Percentiles rank a stretch among this genome's conserved stretches.
phyloP scores from a whole-genome alignment of 176 grass and related monocot species.

The Elaeis guineensis region DNA sequence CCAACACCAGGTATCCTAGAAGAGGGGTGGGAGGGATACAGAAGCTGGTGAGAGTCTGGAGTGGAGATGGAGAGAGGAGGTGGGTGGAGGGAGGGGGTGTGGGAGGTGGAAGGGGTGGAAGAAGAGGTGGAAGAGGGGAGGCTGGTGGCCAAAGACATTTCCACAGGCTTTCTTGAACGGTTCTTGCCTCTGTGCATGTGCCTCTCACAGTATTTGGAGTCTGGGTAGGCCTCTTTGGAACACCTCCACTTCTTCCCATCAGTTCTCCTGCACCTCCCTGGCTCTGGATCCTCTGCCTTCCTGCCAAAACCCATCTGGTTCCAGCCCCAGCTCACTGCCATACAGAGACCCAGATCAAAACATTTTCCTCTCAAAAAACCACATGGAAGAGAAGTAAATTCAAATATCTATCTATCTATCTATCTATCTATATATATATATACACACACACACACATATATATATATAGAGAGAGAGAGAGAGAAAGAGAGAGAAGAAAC shows the following conservation, averaged over 20 bases:
- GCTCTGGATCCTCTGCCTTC: slow-evolving; percentile 86
- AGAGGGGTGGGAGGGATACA: neutral
- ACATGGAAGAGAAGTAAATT: neutral
- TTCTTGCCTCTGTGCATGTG: slow-evolving; percentile 98
- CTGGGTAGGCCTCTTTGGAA: slow-evolving; percentile 85
- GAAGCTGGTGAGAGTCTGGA: neutral
- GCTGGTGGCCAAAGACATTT: slow-evolving; percentile 77
- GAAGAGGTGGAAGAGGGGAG: slow-evolving; percentile 18
- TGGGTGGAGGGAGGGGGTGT: slow-evolving; percentile 11
- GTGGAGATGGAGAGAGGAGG: slow-evolving; percentile 10
- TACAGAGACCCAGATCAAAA: neutral
- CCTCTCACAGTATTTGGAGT: slow-evolving; percentile 98
- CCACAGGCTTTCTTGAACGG: slow-evolving; percentile 99
- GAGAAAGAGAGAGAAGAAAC: neutral
- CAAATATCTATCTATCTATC: too few species aligned
- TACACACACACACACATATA: too few species aligned
- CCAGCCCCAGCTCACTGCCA: slow-evolving; percentile 71
- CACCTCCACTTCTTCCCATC: slow-evolving; percentile 99
- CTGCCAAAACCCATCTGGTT: slow-evolving; percentile 66
- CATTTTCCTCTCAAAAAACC: neutral
- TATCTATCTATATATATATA: too few species aligned
- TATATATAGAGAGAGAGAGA: too few species aligned
- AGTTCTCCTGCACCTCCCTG: slow-evolving; percentile 74
- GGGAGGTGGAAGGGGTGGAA: slow-evolving; percentile 7
- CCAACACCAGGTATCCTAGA: neutral